Evolutionary conservation across 23 red algal genomes (phyloP).

Genomic region (Chondrus crispus): DNA sequence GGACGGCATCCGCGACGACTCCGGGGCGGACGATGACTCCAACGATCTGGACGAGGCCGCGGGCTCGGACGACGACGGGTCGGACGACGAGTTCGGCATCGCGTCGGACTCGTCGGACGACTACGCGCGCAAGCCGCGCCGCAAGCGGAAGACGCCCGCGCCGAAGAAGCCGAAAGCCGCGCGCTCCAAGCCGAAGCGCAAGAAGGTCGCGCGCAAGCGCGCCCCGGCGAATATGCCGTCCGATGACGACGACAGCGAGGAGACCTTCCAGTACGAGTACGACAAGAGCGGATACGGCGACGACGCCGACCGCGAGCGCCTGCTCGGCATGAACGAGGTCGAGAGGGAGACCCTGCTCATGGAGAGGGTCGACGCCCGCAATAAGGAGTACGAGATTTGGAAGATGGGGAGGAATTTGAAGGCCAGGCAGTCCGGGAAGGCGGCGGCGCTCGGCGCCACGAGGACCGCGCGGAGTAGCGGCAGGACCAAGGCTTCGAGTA

Average conservation of each 20-base stretch:
- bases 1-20: constrained; percentile 36
- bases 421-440: background rate
- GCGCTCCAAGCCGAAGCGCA: background rate
- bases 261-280: constrained; percentile 31
- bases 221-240: too few relatives aligned
- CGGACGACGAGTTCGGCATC: constrained; percentile 46
- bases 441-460: background rate
- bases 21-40: constrained; percentile 38
- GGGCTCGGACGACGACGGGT: constrained; percentile 36
- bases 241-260: too few relatives aligned
- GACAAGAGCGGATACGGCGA: constrained; percentile 61
- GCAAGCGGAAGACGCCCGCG: background rate
- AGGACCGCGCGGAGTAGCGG: constrained; percentile 33
- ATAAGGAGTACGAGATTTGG: constrained; percentile 35
- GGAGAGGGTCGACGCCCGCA: constrained; percentile 33
- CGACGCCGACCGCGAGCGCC: constrained; percentile 37
- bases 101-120: constrained; percentile 29
- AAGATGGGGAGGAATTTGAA: constrained; percentile 45
- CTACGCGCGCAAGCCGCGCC: constrained; percentile 20
- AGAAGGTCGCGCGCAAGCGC: too few relatives aligned
- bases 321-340: constrained; percentile 51
- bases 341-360: constrained; percentile 34
- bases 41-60: background rate
- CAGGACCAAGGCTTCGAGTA: constrained; percentile 23
- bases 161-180: background rate